Percentiles rank a stretch among this genome's conserved stretches.
These are phyloP conservation scores for Neofusicoccum parvum DNA, from an alignment of 2,329 filamentous ascomycete genomes.

Conservation along the genomic window DNA sequence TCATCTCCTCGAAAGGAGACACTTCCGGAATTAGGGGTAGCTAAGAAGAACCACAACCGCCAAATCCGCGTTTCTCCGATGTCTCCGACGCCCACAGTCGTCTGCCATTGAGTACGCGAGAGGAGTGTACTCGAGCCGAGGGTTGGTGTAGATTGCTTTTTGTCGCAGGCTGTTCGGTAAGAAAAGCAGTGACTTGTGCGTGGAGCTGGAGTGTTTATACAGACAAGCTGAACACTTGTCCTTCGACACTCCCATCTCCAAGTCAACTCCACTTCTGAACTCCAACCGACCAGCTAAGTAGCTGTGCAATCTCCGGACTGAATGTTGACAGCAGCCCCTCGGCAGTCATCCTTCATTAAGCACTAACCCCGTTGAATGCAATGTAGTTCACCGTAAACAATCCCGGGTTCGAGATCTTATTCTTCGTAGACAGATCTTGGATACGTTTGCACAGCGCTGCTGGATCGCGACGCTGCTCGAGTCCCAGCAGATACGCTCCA, in stretches of 20 bases:
- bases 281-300: too few species aligned
- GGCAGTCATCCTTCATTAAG: background rate
- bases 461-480: conserved; percentile 61
- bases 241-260: background rate
- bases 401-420: conserved; percentile 46
- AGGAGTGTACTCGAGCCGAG: background rate
- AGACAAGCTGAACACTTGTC: background rate
- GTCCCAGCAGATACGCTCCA: conserved; percentile 94
- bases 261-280: too few species aligned
- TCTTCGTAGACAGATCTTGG: conserved; percentile 44
- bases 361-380: conserved; percentile 54
- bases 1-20: conserved; percentile 16
- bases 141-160: background rate
- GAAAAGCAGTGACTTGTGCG: too few species aligned
- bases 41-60: background rate
- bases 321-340: too few species aligned
- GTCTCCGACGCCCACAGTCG: background rate
- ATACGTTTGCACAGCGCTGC: conserved; percentile 54
- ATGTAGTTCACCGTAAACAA: conserved; percentile 55
- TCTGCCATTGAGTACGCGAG: background rate
- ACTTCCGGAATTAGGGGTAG: conserved; percentile 11
- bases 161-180: background rate
- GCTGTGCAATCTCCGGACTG: too few species aligned
- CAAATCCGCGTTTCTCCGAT: background rate
- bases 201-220: background rate